Evolutionary conservation across 2,329 filamentous ascomycete species (phyloP), one percentile per base, ranked within the genome.

Genomic region (Sarocladiaceae sp.): DNA sequence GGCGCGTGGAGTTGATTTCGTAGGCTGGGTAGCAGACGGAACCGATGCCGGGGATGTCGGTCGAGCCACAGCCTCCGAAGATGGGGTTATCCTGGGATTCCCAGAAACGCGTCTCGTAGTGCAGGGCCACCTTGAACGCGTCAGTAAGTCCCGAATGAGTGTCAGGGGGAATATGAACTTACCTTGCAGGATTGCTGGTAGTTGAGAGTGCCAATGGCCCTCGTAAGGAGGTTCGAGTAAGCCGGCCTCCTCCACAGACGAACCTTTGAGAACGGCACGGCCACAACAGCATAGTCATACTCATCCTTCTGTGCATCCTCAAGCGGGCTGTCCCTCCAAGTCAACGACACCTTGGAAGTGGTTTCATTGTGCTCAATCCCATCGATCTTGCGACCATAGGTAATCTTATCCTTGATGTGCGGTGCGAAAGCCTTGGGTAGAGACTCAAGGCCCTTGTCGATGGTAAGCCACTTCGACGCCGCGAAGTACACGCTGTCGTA

Each of bases 391-490:
- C 76, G 76, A 52, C 77, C 72, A 54, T 86, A 76, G 1, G 75
- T 78, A 1, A 81, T 78, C 29, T 76, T 72, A 35, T 80, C 75
- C 49, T 76, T 68, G 2, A 87, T 77, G 20, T 80, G 73, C 0
- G 84, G 84, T 12, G 74, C 71, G 66, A 88, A 87, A 1, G 84
- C 80, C 0, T 71, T 64, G 0, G 84, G 83, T 0, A 89, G 74
- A 4, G 22, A 29, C 26, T 48, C 44, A 7, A 48, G 26, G 5
- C 44, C 44, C 26, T 48, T 48, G 44, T 48, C 44, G 28, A 48
- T 48, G 12, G 57, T 59, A 26, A 47, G 50, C 57, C 57, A 60
- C 8, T 49, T 53, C 17, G 56, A 56, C 5, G 58, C 58, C 10
- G 46, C 37, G 46, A 60, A 60, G 55, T 60, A 60, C 36, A 55